Evolutionary conservation across 1,284 basidiomycete species (phyloP), one percentile per base, ranked within the genome.

Genomic region (Ceratobasidium sp.): DNA sequence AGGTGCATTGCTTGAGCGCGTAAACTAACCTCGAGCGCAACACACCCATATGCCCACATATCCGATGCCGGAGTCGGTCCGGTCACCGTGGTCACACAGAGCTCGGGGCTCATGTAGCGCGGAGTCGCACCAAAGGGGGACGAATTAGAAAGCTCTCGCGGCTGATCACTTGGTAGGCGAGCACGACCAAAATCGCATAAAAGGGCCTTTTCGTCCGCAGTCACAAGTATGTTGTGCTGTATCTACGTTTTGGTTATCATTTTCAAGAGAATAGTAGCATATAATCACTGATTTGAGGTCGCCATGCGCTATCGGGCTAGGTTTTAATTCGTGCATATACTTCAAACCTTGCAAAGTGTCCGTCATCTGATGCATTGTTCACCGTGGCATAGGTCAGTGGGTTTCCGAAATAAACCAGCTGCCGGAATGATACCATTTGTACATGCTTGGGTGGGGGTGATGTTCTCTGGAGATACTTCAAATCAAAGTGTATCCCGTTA

Each of bases 41-140:
- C 55, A 58, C 69, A 71, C 3, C 69, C 69, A 46, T 71, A 71
- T 42, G 69, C 69, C 69, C 69, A 71, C 69, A 71, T 71, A 39
- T 71, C 69, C 5, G 69, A 33, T 9, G 69, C 69, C 18, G 69
- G 69, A 18, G 55, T 71, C 1, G 69, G 69, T 20, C 69, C 49
- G 2, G n/a, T 39, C 56, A 44, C 33, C 3, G 53, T 39, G 1
- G 6, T 15, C 18, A 42, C 26, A 42, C 58, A 71, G 0, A 71
- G 33, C 55, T 71, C 69, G 10, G 69, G 69, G 39, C 69, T 71
- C 55, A 60, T 71, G 15, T 71, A 71, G 3, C 69, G 69, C 26
- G 46, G 20, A 2, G 69, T 71, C 3, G 33, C 55, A 7, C 33
- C 55, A 58, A 71, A 71, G 2, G 69, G 55, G 12, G 69, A 60